These are phyloP conservation scores for Pseudevernia furfuracea DNA, from an alignment of 495 filamentous ascomycete genomes.

Conservation along the genomic window DNA sequence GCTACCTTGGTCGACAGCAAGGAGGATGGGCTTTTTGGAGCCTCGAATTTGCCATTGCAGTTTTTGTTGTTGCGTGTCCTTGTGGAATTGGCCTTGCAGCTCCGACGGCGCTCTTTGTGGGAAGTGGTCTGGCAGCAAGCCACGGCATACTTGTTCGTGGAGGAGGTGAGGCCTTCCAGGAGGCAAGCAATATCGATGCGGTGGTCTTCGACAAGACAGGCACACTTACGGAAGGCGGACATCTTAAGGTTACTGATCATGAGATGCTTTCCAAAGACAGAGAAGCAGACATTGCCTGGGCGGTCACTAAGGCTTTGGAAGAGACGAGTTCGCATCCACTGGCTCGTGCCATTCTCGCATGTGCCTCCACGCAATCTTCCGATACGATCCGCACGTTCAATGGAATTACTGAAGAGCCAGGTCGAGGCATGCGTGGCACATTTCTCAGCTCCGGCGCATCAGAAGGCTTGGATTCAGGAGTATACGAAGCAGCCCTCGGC, in stretches of 20 bases:
- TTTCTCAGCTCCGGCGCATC: conserved; percentile 42
- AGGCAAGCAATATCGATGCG: conserved; percentile 75
- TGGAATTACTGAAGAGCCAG: conserved; percentile 64
- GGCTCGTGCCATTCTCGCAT: conserved; percentile 68
- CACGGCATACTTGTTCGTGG: conserved; percentile 88
- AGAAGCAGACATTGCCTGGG: conserved; percentile 37
- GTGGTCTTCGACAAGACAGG: conserved; percentile 97
- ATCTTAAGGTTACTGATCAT: conserved; percentile 69
- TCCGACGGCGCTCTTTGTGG: conserved; percentile 89
- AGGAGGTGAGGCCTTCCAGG: conserved; percentile 94
- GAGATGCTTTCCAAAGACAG: conserved; percentile 43
- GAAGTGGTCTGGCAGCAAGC: conserved; percentile 77
- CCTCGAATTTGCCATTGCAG: conserved; percentile 85
- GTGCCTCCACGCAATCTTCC: conserved; percentile 45
- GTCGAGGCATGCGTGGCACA: conserved; percentile 69
- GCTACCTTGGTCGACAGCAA: conserved; percentile 57
- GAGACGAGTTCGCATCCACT: conserved; percentile 82
- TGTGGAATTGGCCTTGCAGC: conserved; percentile 89
- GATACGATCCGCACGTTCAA: conserved; percentile 27
- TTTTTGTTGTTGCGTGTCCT: conserved; percentile 92
- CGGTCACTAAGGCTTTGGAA: conserved; percentile 60
- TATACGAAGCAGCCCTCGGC: conserved; percentile 67
- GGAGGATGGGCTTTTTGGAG: conserved; percentile 85
- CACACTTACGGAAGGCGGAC: conserved; percentile 78
- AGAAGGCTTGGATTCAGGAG: conserved; percentile 9